Evolutionary conservation across 208 protist genomes (phyloP), one percentile per base, ranked within the genome.

Genomic region (Acanthamoeba triangularis): DNA sequence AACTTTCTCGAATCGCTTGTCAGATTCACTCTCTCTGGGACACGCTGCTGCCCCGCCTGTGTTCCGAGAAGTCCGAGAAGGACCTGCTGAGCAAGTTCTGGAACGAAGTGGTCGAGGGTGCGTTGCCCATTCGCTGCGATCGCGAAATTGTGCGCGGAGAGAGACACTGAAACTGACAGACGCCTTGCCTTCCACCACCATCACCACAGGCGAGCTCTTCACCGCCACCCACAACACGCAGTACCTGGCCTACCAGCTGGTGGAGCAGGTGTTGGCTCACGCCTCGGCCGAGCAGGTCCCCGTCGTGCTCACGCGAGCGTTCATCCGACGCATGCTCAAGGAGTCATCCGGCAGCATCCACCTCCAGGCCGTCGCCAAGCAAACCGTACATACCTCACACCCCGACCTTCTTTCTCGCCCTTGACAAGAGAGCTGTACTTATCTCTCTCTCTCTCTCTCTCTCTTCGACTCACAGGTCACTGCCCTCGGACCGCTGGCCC

Each of bases 1-100:
- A 13, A 0, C 54, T 6, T 25, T 25, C 7, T 52, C 49, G 4
- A 61, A 61, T 28, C 6, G 1, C 47, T 28, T 7, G 13, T 87
- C 78, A 87, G 78, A 18, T 90, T 65, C 90, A 94, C 49, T 76
- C 90, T 13, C 30, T 94, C 25, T 94, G 90, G 90, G 90, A 78
- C 49, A 37, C 69, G 30, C 63, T 94, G 8, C 63, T 94, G 47
- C 63, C 90, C 28, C 44, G 41, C 20, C 30, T 94, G 30, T 52
- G 44, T 25, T n/a, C 49, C 33, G 49, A 90, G 49, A n/a, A 90
- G 80, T n/a, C n/a, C 5, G 80, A 90, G 10, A 59, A 33, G 49
- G 52, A 56, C 30, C 49, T 90, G 14, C 49, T 90, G 49, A 63
- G 30, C 49, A 33, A 59, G 28, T 90, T 90, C 23, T 90, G 80